Percentiles rank a stretch among this genome's conserved stretches.
Conservation (phyloP, 1,284 basidiomycete genomes). For the Tylopilus orsonianus region DNA sequence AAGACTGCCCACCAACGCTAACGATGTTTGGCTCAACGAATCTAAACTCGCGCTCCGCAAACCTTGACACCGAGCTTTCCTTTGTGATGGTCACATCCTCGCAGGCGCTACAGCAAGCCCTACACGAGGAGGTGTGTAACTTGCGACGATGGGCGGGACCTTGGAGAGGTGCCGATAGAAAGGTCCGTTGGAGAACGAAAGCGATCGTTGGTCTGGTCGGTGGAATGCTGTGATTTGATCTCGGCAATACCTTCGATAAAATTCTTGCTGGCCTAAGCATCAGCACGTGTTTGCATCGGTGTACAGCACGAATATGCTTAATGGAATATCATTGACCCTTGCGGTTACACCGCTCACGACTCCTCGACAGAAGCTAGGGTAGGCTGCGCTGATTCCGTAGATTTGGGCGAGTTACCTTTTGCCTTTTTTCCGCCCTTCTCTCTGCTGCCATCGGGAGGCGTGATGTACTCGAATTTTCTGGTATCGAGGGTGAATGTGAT, state of each 20-base stretch:
- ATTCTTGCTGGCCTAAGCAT: not conserved
- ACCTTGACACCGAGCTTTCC: slow-evolving; percentile 92
- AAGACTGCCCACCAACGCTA: slow-evolving; percentile 56
- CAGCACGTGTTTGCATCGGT: not conserved
- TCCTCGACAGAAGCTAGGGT: not conserved
- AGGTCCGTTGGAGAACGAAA: slow-evolving; percentile 70
- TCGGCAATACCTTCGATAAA: too few species aligned
- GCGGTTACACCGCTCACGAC: slow-evolving; percentile 4
- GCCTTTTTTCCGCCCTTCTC: slow-evolving; percentile 12
- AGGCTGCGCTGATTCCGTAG: slow-evolving; percentile 5
- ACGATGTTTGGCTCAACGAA: slow-evolving; percentile 97
- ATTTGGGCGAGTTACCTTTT: slow-evolving; percentile 2
- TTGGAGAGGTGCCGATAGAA: slow-evolving; percentile 65
- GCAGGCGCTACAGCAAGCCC: slow-evolving; percentile 37
- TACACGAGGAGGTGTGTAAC: slow-evolving; percentile 46
- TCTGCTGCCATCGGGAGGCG: slow-evolving; percentile 9
- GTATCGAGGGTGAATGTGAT: slow-evolving; percentile 82
- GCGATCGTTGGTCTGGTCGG: slow-evolving; percentile 63
- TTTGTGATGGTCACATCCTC: slow-evolving; percentile 79
- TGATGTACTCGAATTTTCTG: slow-evolving; percentile 60
- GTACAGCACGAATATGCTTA: slow-evolving; percentile 1
- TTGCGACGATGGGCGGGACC: slow-evolving; percentile 47
- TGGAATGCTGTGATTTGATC: slow-evolving; percentile 51
- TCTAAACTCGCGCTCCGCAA: slow-evolving; percentile 87
- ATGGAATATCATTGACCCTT: slow-evolving; percentile 2